Evolutionary conservation across 2,329 filamentous ascomycete species (phyloP).

Genomic region (Cyclaneusma minus): DNA sequence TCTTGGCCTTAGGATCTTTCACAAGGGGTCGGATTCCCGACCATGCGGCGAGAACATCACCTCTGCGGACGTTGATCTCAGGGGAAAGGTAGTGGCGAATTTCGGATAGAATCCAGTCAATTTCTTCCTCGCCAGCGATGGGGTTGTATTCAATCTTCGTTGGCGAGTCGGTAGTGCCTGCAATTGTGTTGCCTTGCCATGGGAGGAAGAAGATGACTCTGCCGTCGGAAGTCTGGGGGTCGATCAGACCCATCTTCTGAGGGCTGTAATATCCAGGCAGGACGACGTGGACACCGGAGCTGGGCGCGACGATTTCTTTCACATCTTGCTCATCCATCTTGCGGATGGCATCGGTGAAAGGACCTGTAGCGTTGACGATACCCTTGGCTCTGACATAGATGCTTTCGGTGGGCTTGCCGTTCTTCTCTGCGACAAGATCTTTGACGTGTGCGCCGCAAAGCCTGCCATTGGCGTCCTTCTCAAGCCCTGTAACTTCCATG

Average conservation of each 20-base stretch:
- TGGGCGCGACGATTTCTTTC: constrained; percentile 70
- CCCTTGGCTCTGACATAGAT: constrained; percentile 65
- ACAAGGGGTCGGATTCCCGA: constrained; percentile 77
- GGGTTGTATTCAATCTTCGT: constrained; percentile 59
- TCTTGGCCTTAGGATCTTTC: constrained; percentile 70
- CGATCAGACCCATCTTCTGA: constrained; percentile 73
- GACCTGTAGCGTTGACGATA: constrained; percentile 78
- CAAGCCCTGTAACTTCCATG: constrained; percentile 60
- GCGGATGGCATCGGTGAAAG: constrained; percentile 72
- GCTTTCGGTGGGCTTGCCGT: constrained; percentile 45
- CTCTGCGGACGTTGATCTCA: constrained; percentile 70
- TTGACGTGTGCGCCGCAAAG: constrained; percentile 60
- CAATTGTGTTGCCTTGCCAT: constrained; percentile 87
- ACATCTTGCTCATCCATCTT: constrained; percentile 65
- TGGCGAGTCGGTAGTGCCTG: constrained; percentile 72
- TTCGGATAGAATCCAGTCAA: constrained; percentile 76
- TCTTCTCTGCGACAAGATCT: constrained; percentile 50
- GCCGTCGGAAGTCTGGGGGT: constrained; percentile 74
- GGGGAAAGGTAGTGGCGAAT: constrained; percentile 69
- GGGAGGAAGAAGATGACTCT: constrained; percentile 87
- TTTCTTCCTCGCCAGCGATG: constrained; percentile 66
- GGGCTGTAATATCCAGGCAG: constrained; percentile 79
- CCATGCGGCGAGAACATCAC: constrained; percentile 83
- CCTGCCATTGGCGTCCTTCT: constrained; percentile 58
- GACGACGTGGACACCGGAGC: constrained; percentile 74